phyloP scores from a whole-genome alignment of 176 grass and related monocot species.

The Rhynchospora breviuscula region DNA sequence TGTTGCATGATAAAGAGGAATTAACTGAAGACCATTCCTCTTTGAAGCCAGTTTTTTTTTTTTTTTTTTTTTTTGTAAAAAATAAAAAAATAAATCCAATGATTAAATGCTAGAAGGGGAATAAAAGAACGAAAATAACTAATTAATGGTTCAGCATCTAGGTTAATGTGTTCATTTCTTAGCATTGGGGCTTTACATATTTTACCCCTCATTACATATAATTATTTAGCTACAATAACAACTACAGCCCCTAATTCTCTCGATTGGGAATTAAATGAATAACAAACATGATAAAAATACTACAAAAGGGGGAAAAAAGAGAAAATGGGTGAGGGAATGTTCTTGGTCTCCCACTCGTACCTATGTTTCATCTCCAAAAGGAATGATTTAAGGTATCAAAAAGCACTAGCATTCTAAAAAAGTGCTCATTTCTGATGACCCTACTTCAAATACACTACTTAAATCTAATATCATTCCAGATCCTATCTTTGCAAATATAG shows the following conservation, averaged over 20 bases:
- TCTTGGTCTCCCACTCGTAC: not conserved
- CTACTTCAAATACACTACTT: slow-evolving; percentile 1
- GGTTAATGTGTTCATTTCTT: slow-evolving; percentile 14
- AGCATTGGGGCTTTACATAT: slow-evolving; percentile 11
- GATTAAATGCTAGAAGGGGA: not conserved
- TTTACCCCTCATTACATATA: slow-evolving; percentile 27
- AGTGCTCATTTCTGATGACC: not conserved
- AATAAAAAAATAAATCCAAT: not conserved
- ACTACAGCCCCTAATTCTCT: slow-evolving; percentile 5
- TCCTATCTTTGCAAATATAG: not conserved
- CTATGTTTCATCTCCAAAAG: slow-evolving; percentile 22
- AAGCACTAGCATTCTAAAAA: not conserved
- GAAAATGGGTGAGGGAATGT: not conserved
- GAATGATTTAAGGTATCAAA: not conserved
- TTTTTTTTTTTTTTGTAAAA: not conserved
- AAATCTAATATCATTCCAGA: slow-evolving; percentile 4
- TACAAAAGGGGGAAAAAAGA: not conserved
- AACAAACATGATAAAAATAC: slow-evolving; percentile 19
- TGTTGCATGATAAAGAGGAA: not conserved
- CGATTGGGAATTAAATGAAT: slow-evolving; percentile 23
- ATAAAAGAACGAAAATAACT: not conserved
- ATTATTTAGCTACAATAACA: slow-evolving; percentile 28
- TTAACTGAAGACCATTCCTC: not conserved
- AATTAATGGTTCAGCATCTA: slow-evolving; percentile 8
- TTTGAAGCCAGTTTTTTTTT: not conserved